Evolutionary conservation across 176 grass and related monocot genomes (phyloP), one percentile per base, ranked within the genome.

Genomic region (Guadua angustifolia): DNA sequence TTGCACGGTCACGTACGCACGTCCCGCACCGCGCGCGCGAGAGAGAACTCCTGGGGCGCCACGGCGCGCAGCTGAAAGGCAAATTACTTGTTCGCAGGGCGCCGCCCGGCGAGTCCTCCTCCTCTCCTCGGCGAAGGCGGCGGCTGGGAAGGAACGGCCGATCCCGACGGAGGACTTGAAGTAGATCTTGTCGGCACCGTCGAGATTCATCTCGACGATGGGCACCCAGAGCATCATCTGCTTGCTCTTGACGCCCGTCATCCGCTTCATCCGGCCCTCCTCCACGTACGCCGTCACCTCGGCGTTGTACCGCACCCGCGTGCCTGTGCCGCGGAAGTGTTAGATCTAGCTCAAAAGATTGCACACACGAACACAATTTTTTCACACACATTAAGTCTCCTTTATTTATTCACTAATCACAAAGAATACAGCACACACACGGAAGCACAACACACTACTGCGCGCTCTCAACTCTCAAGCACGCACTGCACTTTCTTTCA

Each of bases 221-320:
- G 96, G 93, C 68, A 99, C 87, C 96, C 96, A 99, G 25, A 99
- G 83, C 74, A 99, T 55, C 73, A 99, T 73, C 91, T 95, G 93
- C 89, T 87, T 95, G 89, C 91, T 94, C 80, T 79, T 84, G 65
- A 99, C 86, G 0, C 96, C 96, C 0, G 96, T 95, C 93, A 99
- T 94, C 55, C 83, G 85, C 91, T 90, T 94, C 91, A 95, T 99
- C 89, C 79, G 87, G 0, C 85, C 87, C 3, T 90, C 81, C 93
- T 99, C 96, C 42, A 99, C 88, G 82, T 86, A 95, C 71, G 91
- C 93, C 21, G 97, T 99, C 79, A 99, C 97, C 84, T 94, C 93
- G 7, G 80, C 36, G 65, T 95, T 93, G 83, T 93, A 98, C 9
- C 87, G 78, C 49, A 93, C 93, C 51, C 86, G 83, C 2, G 91